A percentile compares a stretch with the other conserved stretches of the same genome.
These are phyloP conservation scores for Trypanosoma melophagium DNA, from an alignment of 208 protist genomes.

Conservation along the genomic window DNA sequence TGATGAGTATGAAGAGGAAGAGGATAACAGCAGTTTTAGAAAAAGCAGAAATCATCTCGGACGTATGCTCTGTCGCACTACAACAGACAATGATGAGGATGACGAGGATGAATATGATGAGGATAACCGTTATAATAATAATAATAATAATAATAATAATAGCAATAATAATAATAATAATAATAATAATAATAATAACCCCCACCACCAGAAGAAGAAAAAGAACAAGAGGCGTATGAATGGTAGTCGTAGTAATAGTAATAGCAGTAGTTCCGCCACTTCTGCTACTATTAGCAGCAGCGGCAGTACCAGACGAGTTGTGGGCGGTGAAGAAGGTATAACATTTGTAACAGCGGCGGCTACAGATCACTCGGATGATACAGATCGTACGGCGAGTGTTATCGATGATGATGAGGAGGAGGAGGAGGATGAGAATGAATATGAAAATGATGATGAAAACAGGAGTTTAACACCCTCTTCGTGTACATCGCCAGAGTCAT, in stretches of 20 bases:
- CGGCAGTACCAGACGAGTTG: no score
- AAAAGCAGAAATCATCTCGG: no score
- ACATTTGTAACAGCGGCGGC: no score
- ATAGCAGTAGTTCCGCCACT: not conserved
- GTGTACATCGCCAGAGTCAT: not conserved
- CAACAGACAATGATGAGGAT: conserved; percentile 10
- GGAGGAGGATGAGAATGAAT: conserved; percentile 7
- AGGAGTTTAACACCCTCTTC: not conserved
- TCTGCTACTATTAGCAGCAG: no score
- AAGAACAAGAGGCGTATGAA: not conserved
- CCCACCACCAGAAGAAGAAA: not conserved
- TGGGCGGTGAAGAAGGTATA: no score
- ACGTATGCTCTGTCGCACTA: no score
- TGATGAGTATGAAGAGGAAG: conserved; percentile 21
- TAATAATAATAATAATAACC: not conserved
- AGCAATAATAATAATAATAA: conserved; percentile 1
- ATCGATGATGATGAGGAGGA: conserved; percentile 28
- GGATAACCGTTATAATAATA: conserved; percentile 10
- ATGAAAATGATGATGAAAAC: conserved; percentile 1
- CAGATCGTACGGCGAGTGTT: conserved; percentile 46
- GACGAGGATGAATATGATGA: conserved; percentile 24
- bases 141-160: not conserved
- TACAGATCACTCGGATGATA: conserved; percentile 3
- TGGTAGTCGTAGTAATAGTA: not conserved
- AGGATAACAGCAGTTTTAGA: not conserved